A percentile compares a stretch with the other conserved stretches of the same genome.
These are phyloP conservation scores for Penicillium simplicissimum DNA, from an alignment of 495 filamentous ascomycete species.

Conservation along the genomic window DNA sequence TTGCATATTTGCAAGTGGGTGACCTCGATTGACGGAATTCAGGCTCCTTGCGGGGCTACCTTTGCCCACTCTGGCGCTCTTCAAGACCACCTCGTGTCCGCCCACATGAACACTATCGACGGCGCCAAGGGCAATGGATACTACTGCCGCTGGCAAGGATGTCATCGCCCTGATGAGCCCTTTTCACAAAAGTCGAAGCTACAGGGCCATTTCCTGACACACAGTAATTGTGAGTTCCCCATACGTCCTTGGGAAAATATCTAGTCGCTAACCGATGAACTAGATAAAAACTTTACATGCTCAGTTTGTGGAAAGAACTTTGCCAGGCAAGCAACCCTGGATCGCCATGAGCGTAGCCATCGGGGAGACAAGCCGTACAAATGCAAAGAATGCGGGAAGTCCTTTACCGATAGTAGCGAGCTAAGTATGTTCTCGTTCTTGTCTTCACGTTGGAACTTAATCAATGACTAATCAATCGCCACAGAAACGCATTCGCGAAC, in stretches of 20 bases:
- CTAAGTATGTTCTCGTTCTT: conserved; percentile 50
- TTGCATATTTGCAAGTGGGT: conserved; percentile 44
- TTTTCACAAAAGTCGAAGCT: conserved; percentile 54
- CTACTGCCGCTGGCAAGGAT: conserved; percentile 51
- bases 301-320: conserved; percentile 50
- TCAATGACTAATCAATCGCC: conserved; percentile 20
- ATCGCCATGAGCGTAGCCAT: conserved; percentile 55
- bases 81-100: conserved; percentile 44
- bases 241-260: neutral
- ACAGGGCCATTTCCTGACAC: conserved; percentile 51
- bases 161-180: conserved; percentile 47
- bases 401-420: conserved; percentile 52
- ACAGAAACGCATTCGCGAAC: conserved; percentile 53
- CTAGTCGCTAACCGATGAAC: neutral
- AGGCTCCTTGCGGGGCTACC: conserved; percentile 35
- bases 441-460: no score
- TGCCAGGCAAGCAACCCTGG: conserved; percentile 48
- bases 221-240: conserved; percentile 45
- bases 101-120: conserved; percentile 43
- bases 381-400: conserved; percentile 47
- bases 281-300: conserved; percentile 50
- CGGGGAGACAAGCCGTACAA: conserved; percentile 53
- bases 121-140: conserved; percentile 50
- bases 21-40: conserved; percentile 30
- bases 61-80: conserved; percentile 41